Percentiles rank a stretch among this genome's conserved stretches.
phyloP scores from a whole-genome alignment of 352 stramenopile species.

The Globisporangium camurandrum region DNA sequence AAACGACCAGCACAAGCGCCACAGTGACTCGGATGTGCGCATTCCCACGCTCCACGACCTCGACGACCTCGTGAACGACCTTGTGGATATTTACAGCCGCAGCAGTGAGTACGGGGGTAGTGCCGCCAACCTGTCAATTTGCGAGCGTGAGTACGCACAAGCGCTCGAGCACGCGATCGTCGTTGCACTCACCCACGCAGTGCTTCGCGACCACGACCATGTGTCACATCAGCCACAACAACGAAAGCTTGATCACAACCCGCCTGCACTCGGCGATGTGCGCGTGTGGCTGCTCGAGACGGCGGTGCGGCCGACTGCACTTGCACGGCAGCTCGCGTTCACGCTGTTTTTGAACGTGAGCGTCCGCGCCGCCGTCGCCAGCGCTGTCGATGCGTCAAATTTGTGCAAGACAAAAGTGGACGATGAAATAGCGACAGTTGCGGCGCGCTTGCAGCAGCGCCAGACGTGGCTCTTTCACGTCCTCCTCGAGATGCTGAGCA shows the following conservation, averaged over 20 bases:
- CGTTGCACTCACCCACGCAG: constrained; percentile 9
- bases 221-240: constrained; percentile 1
- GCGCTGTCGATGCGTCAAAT: constrained; percentile 5
- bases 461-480: constrained; percentile 27
- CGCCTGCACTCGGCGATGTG: constrained; percentile 10
- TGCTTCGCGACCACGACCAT: background rate
- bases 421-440: too few relatives aligned
- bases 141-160: constrained; percentile 18
- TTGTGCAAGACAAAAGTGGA: background rate
- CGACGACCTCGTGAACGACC: constrained; percentile 24
- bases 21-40: too few relatives aligned
- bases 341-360: constrained; percentile 24
- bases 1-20: background rate
- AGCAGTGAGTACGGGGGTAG: background rate
- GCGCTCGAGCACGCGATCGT: constrained; percentile 19
- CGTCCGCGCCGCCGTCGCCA: constrained; percentile 13
- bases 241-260: constrained; percentile 1
- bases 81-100: constrained; percentile 22
- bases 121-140: constrained; percentile 5
- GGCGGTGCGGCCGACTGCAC: constrained; percentile 23
- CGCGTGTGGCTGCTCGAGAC: constrained; percentile 34
- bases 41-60: constrained; percentile 16
- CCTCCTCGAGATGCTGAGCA: constrained; percentile 40
- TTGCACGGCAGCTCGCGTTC: constrained; percentile 35
- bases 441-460: constrained; percentile 8